Base-by-base conservation (phyloP, 1,284 basidiomycete genomes). In the Ustilago trichophora region DNA sequence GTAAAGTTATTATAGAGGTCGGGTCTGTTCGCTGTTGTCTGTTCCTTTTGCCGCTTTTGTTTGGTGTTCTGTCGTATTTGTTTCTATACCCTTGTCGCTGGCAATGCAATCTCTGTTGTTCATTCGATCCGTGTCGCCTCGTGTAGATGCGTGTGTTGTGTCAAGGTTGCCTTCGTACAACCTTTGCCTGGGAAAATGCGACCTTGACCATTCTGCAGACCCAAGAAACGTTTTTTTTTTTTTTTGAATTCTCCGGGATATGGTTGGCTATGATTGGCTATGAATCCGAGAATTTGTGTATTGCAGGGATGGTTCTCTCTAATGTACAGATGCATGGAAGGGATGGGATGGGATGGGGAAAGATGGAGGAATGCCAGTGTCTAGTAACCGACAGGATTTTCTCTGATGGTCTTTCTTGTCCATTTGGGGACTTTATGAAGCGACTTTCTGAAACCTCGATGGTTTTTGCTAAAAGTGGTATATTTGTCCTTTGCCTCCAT, bases 401-500 rank as follows among this genome's bases (percentile, higher is more conserved):
- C 53, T 12, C 67, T 43, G 27, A 70, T 49, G 3, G 67, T 57
- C 32, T 56, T 55, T n/a, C 76, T 46, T 3, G 76, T 78, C 66
- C 68, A 78, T 43, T 78, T 78, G 21, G 76, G 76, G 9, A 78
- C 76, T 82, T 96, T 96, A 84, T 98, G 95, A 37, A 97, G 91
- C 18, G 91, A 90, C 81, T 98, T 98, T 43, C 95, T 85, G 83
- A 94, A 98, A 10, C 70, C 72, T 19, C 56, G 52, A 15, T 65
- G 66, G 29, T 84, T 84, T 45, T 87, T 88, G 48, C 87, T 89
- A 83, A 94, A 98, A 16, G 91, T 88, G 0, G 94, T 97, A 84
- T 98, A 98, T 83, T 98, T 98, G 85, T 98, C 94, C 83, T 86
- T 86, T 1, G 92, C 84, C 13, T 84, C 85, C 92, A 94, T 94